Percentiles rank a stretch among this genome's conserved stretches.
Evolutionary conservation across 2,329 filamentous ascomycete species (phyloP).

Genomic region (Epichloe gansuensis): DNA sequence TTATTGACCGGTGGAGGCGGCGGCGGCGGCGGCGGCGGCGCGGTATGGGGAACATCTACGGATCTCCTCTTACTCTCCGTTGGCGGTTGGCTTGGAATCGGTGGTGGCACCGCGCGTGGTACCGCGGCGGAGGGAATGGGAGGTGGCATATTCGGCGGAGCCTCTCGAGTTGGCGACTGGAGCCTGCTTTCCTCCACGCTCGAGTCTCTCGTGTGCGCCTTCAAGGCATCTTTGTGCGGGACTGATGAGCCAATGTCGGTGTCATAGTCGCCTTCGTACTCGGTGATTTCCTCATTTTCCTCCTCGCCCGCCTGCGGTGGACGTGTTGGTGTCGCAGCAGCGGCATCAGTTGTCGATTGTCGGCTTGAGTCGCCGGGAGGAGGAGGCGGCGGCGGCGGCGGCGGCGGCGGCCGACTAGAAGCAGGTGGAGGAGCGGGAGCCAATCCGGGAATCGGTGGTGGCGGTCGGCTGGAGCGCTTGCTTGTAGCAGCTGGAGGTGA

Average conservation of each 20-base stretch:
- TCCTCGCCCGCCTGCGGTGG: slow-evolving; percentile 41
- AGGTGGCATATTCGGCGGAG: slow-evolving; percentile 36
- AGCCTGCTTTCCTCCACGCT: slow-evolving; percentile 61
- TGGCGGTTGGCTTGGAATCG: slow-evolving; percentile 49
- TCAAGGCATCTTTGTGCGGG: slow-evolving; percentile 88
- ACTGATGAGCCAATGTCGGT: slow-evolving; percentile 91
- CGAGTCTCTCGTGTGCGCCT: slow-evolving; percentile 64
- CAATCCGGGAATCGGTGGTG: slow-evolving; percentile 48
- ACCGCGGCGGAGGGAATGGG: slow-evolving; percentile 42
- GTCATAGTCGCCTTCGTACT: slow-evolving; percentile 96
- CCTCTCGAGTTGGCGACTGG: slow-evolving; percentile 39
- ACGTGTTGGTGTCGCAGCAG: slow-evolving; percentile 29
- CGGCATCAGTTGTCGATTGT: slow-evolving; percentile 46
- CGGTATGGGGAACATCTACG: slow-evolving; percentile 56
- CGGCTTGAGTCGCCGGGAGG: slow-evolving; percentile 34
- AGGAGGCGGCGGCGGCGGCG: slow-evolving; percentile 44
- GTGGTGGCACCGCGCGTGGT: slow-evolving; percentile 51
- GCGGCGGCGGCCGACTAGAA: slow-evolving; percentile 52
- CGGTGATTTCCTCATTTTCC: slow-evolving; percentile 69
- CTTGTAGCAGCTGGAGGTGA: slow-evolving; percentile 29
- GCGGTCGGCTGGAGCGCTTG: slow-evolving; percentile 45
- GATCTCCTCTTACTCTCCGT: slow-evolving; percentile 47
- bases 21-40: slow-evolving; percentile 53
- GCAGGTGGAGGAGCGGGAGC: slow-evolving; percentile 33
- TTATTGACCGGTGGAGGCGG: slow-evolving; percentile 9